Evolutionary conservation across 257 asterid genomes (phyloP).

Genomic region (Anisodus tanguticus): DNA sequence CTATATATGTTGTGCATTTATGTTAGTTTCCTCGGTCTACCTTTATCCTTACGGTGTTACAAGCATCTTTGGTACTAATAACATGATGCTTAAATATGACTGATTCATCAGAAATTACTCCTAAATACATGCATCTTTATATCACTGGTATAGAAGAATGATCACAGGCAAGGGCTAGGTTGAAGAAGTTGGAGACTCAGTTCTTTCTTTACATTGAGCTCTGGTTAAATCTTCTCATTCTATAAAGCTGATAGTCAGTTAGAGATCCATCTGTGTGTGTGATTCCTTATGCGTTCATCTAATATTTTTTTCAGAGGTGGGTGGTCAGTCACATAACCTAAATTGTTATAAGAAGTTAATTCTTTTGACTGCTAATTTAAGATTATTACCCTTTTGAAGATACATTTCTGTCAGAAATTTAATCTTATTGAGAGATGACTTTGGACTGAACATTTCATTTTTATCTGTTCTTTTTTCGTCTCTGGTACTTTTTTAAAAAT

Average conservation of each 20-base stretch:
- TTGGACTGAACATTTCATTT: background rate
- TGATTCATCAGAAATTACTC: background rate
- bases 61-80: background rate
- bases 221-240: background rate
- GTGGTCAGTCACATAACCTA: background rate
- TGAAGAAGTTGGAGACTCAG: background rate
- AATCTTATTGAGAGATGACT: background rate
- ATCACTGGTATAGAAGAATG: background rate
- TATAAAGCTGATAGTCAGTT: background rate
- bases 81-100: background rate
- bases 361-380: background rate
- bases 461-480: background rate
- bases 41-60: background rate
- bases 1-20: background rate
- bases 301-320: background rate
- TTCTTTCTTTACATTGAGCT: background rate
- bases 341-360: background rate
- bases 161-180: background rate
- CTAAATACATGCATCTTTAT: background rate
- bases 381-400: conserved; percentile 2
- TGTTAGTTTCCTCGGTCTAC: background rate
- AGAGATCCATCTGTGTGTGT: background rate
- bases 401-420: background rate
- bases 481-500: background rate
- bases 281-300: background rate